Conservation (phyloP, 2,329 filamentous ascomycete species). For the Dothidotthia symphoricarpi region DNA sequence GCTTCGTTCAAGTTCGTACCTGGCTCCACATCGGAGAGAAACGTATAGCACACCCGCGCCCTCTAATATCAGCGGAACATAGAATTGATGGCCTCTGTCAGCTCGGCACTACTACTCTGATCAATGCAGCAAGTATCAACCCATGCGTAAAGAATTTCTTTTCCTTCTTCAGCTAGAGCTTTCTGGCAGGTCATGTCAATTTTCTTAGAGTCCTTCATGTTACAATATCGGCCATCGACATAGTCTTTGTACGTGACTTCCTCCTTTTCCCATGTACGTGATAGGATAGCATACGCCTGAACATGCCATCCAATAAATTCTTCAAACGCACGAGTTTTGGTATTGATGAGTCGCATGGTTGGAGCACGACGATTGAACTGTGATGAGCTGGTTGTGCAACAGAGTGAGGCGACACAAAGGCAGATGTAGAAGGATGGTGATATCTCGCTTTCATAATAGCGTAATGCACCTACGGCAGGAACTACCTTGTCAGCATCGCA, state of each 20-base stretch:
- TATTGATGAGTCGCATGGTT: constrained; percentile 5
- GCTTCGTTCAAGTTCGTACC: no score
- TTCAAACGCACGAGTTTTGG: neutral
- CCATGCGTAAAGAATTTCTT: neutral
- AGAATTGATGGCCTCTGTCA: constrained; percentile 12
- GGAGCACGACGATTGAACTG: no score
- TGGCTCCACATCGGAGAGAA: constrained; percentile 8
- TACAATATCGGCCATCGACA: neutral
- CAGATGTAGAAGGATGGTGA: no score
- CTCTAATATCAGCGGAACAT: constrained; percentile 16
- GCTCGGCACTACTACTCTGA: constrained; percentile 8
- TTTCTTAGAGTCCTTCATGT: constrained; percentile 1
- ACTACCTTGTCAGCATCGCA: no score
- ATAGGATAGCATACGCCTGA: constrained; percentile 5
- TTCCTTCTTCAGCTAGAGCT: neutral
- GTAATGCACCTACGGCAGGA: no score
- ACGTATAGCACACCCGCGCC: constrained; percentile 10
- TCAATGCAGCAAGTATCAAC: constrained; percentile 11
- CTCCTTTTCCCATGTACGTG: constrained; percentile 6
- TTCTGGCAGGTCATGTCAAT: constrained; percentile 1
- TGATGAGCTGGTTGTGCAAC: no score
- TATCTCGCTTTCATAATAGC: no score
- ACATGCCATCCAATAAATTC: constrained; percentile 1
- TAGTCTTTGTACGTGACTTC: constrained; percentile 5
- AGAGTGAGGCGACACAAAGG: no score